Evolutionary conservation across 495 filamentous ascomycete genomes (phyloP), one percentile per base, ranked within the genome.

Genomic region (Neurospora sp.): DNA sequence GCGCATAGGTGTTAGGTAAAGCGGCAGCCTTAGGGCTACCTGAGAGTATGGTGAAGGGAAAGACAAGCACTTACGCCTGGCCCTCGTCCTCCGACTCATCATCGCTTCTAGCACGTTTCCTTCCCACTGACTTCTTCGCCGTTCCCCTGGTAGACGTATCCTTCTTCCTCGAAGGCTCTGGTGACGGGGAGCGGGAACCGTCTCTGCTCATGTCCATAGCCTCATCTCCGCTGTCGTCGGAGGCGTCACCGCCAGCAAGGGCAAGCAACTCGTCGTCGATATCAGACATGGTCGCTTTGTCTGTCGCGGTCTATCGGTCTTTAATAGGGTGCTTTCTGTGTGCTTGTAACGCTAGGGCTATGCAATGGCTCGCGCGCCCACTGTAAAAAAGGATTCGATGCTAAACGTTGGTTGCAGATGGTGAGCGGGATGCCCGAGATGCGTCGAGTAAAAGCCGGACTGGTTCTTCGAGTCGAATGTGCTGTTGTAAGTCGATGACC

Each of bases 181-280:
- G 78, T 71, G 81, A 82, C 8, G 75, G 76, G 4, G 84, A 81
- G 66, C 80, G 81, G 39, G 82, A 82, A 40, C 76, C 77, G 45
- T 84, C 80, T 34, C 83, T 74, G 74, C 80, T 83, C 70, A 78
- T 75, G 39, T 84, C 81, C 74, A 80, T 79, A 21, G 74, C 71
- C 71, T 82, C 77, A 39, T 86, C 84, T 54, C 87, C 86, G 74
- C 86, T 86, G 70, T 84, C 85, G 36, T 85, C 86, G 7, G 84
- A 86, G 71, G 83, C 83, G 71, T 87, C 84, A 70, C 83, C 89
- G 75, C 93, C 94, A 21, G 94, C 94, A 71, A 97, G 88, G 74
- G 92, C 93, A 71, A 97, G 91, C 76, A 97, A 87, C 82, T 97
- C 93, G 71, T 93, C 92, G 78, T 97, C 94, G 74, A 97, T 86